These are phyloP conservation scores for Acrodontium crateriforme DNA, from an alignment of 2,329 filamentous ascomycete species.

Conservation along the genomic window DNA sequence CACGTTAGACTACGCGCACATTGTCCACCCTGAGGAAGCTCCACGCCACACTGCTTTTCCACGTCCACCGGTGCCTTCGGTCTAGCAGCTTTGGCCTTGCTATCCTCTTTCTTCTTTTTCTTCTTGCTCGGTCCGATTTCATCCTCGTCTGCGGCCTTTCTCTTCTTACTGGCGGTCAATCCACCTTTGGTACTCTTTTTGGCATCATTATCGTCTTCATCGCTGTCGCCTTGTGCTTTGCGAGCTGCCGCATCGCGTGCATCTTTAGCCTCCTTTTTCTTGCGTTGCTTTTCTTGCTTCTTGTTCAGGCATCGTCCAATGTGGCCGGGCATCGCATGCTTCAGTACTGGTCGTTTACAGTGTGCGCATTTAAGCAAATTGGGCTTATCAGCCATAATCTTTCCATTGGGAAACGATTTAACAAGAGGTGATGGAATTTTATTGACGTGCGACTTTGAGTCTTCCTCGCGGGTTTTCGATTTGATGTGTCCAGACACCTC, in stretches of 20 bases:
- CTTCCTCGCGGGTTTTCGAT: constrained; percentile 7
- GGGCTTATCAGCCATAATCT: constrained; percentile 64
- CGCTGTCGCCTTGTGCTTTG: constrained; percentile 29
- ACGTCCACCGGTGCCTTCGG: constrained; percentile 86
- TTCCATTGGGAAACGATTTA: constrained; percentile 67
- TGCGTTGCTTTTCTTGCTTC: constrained; percentile 54
- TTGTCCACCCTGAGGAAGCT: constrained; percentile 67
- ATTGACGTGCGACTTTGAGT: constrained; percentile 23
- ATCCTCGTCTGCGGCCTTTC: constrained; percentile 9
- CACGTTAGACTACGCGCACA: constrained; percentile 80
- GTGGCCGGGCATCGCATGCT: constrained; percentile 61
- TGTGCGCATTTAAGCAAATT: constrained; percentile 78
- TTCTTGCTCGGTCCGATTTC: constrained; percentile 20
- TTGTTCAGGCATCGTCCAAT: constrained; percentile 71
- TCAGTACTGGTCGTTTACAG: constrained; percentile 79
- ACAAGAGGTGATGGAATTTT: constrained; percentile 62
- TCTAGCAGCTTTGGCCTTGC: constrained; percentile 54
- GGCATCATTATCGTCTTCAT: constrained; percentile 23
- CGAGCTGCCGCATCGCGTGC: constrained; percentile 35
- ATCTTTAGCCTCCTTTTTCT: constrained; percentile 50
- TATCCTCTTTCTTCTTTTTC: constrained; percentile 58
- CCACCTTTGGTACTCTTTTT: constrained; percentile 20
- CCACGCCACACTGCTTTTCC: constrained; percentile 81
- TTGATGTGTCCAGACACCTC: constrained; percentile 14
- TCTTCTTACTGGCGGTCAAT: constrained; percentile 10